Percentiles rank a stretch among this genome's conserved stretches.
Conservation (phyloP, 306 rosid genomes). For the Hippophae rhamnoides region DNA sequence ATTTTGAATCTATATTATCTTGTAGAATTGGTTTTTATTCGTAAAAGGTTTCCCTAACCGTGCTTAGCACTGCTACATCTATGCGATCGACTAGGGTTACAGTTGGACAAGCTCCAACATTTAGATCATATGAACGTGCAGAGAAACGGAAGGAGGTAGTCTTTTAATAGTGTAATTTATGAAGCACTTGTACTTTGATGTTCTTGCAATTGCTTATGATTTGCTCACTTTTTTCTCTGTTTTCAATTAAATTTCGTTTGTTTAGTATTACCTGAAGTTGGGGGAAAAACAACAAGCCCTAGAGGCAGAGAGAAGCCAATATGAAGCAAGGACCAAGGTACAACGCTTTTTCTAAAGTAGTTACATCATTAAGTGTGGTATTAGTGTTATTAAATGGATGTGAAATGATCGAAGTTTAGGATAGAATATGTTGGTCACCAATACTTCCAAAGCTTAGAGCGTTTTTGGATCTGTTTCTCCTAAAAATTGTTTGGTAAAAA, state of each 20-base stretch:
- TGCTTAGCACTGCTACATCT: slow-evolving; percentile 51
- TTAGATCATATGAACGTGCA: slow-evolving; percentile 52
- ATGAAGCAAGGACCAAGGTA: slow-evolving; percentile 77
- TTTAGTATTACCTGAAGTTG: slow-evolving; percentile 70
- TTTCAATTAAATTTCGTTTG: not conserved
- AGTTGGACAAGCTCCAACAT: slow-evolving; percentile 77
- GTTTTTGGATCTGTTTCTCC: too few relatives aligned
- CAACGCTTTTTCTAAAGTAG: not conserved
- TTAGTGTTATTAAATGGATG: too few relatives aligned
- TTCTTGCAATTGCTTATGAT: slow-evolving; percentile 7
- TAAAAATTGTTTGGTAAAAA: too few relatives aligned
- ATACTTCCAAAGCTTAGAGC: too few relatives aligned
- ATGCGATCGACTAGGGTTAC: slow-evolving; percentile 65
- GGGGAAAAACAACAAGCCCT: slow-evolving; percentile 88
- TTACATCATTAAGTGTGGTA: not conserved
- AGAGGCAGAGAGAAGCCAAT: slow-evolving; percentile 72
- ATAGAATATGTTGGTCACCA: not conserved
- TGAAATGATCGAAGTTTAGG: not conserved
- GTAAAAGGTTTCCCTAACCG: slow-evolving; percentile 34
- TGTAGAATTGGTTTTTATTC: slow-evolving; percentile 1
- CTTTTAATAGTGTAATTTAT: slow-evolving; percentile 11
- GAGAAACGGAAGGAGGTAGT: slow-evolving; percentile 89
- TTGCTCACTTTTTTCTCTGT: slow-evolving; percentile 17
- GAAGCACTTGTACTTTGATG: slow-evolving; percentile 3
- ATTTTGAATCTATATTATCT: not conserved